A percentile compares a stretch with the other conserved stretches of the same genome.
Conservation (phyloP, 129 eudicot genomes). For the Arctium minus region DNA sequence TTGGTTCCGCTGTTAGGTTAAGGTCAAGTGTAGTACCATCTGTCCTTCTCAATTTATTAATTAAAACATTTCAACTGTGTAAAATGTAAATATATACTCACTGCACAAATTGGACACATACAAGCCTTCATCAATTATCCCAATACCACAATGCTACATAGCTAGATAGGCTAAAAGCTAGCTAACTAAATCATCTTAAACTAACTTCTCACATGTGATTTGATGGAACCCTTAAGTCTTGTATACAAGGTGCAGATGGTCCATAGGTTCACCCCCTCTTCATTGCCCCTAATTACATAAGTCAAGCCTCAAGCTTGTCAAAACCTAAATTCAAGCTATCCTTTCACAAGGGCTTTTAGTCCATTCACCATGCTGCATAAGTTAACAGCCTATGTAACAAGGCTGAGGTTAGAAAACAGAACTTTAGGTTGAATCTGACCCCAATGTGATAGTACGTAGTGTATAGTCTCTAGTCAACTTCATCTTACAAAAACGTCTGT, state of each 20-base stretch:
- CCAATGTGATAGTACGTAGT: neutral
- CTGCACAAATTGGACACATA: no score
- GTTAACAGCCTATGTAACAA: neutral
- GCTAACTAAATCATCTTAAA: neutral
- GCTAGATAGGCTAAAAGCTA: no score
- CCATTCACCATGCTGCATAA: neutral
- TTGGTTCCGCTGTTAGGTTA: neutral
- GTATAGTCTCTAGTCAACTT: conserved; percentile 1
- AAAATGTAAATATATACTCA: no score
- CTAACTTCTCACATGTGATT: neutral
- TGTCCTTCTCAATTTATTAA: neutral
- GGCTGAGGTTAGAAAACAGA: neutral
- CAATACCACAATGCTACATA: no score
- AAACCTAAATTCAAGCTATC: neutral
- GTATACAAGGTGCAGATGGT: neutral
- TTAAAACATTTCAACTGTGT: no score
- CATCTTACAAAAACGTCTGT: neutral
- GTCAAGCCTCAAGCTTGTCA: neutral
- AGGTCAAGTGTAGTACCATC: neutral
- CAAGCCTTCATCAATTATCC: no score
- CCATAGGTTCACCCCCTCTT: neutral
- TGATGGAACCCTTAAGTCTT: neutral
- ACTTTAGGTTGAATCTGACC: neutral
- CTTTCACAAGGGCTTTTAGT: neutral
- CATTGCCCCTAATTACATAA: no score